phyloP scores from a whole-genome alignment of 2,329 filamentous ascomycete genomes.

The Apiospora sp. region DNA sequence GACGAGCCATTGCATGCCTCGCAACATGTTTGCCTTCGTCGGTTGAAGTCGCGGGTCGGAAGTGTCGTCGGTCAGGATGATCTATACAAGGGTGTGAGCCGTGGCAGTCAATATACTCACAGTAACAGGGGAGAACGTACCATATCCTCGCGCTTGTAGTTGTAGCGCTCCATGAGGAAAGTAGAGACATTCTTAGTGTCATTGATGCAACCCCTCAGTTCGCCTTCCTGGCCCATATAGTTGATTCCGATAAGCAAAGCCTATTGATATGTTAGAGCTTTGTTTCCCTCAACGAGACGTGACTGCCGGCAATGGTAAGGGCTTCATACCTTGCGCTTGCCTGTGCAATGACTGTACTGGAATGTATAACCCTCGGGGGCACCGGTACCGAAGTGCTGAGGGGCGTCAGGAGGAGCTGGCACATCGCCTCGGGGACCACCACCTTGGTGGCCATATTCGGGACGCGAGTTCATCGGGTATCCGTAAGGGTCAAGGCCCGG shows the following conservation, averaged over 20 bases:
- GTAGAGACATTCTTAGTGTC: conserved; percentile 79
- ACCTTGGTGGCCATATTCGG: conserved; percentile 35
- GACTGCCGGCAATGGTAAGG: neutral
- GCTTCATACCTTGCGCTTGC: conserved; percentile 64
- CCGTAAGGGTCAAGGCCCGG: conserved; percentile 55
- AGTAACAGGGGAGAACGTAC: neutral
- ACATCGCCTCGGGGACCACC: conserved; percentile 41
- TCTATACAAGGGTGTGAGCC: conserved; percentile 38
- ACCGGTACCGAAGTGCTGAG: conserved; percentile 71
- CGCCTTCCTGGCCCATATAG: conserved; percentile 76
- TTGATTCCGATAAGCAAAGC: conserved; percentile 82
- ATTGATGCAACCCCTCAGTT: conserved; percentile 82
- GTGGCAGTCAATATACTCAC: neutral
- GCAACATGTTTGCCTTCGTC: conserved; percentile 78
- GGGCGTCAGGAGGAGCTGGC: conserved; percentile 56
- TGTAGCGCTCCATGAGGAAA: conserved; percentile 73
- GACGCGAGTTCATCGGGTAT: conserved; percentile 46
- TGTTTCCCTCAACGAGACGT: neutral
- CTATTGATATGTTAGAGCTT: neutral
- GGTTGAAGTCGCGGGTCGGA: conserved; percentile 73
- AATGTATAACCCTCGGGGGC: conserved; percentile 75
- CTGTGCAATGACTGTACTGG: conserved; percentile 79
- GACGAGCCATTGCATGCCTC: conserved; percentile 80
- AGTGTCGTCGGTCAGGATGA: conserved; percentile 79
- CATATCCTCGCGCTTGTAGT: conserved; percentile 82